These are phyloP conservation scores for Halophytophthora polymorphica DNA, from an alignment of 352 stramenopile genomes.

Conservation along the genomic window DNA sequence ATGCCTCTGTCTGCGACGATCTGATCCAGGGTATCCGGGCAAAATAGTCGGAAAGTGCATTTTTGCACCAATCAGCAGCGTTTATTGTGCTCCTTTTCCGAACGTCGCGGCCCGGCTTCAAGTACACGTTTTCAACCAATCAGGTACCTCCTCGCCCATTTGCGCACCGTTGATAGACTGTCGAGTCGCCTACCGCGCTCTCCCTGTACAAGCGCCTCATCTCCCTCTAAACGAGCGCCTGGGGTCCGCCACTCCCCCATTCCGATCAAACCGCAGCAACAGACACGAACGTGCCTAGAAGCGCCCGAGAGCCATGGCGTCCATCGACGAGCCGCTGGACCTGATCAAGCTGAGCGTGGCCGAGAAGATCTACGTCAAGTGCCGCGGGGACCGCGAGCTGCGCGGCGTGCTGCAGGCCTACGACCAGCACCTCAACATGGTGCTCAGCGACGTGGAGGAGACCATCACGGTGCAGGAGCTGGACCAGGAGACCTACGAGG, in stretches of 20 bases:
- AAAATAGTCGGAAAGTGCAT: too few relatives aligned
- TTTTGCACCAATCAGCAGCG: too few relatives aligned
- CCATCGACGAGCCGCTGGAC: conserved; percentile 96
- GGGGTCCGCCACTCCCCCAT: not conserved
- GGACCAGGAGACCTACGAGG: conserved; percentile 97
- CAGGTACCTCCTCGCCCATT: too few relatives aligned
- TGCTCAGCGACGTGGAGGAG: conserved; percentile 98
- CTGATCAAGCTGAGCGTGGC: conserved; percentile 98
- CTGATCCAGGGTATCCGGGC: too few relatives aligned
- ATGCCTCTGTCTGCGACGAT: too few relatives aligned
- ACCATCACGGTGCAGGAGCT: conserved; percentile 96
- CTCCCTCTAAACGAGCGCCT: too few relatives aligned
- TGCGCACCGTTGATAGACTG: too few relatives aligned
- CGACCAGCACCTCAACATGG: conserved; percentile 99
- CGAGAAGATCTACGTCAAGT: conserved; percentile 99
- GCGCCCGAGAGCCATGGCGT: conserved; percentile 49
- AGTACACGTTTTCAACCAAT: too few relatives aligned
- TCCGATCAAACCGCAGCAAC: conserved; percentile 4
- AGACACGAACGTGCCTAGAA: not conserved
- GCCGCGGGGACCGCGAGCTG: conserved; percentile 95
- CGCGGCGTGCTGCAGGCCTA: conserved; percentile 97
- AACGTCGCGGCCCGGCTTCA: too few relatives aligned
- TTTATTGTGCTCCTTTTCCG: too few relatives aligned
- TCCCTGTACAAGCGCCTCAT: too few relatives aligned
- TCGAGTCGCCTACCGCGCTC: conserved; percentile 5